Base-by-base conservation (phyloP, 495 filamentous ascomycete species). In the Daldinia caldariorum region DNA sequence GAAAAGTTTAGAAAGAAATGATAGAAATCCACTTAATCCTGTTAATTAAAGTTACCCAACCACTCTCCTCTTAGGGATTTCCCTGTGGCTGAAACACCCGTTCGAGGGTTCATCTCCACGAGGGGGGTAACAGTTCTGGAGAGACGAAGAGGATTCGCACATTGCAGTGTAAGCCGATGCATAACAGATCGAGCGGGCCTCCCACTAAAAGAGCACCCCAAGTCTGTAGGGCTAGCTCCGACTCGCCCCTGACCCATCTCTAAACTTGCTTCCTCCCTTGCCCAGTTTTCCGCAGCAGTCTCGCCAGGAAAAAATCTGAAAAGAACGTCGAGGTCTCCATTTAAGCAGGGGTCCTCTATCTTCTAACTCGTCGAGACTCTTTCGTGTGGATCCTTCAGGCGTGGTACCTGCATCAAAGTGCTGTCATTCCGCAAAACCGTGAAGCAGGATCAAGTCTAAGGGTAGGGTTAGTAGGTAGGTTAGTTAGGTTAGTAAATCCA, bases 361-460 rank as follows among this genome's bases (percentile, higher is more conserved):
- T 16, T 61, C 53, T 13, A 47, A 58, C 63, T 67, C 55, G 63
- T 64, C 60, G 45, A 71, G 47, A 47, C 55, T 64, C 45, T 60
- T 51, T 67, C 39, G n/a, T 65, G 64, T 68, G 64, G 69, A 72
- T 72, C 69, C 69, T 68, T 67, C 58, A 32, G 61, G 26, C 39
- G 29, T 51, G 69, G 69, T 72, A 72, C 69, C 69, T 72, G 69
- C 69, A 61, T 72, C 50, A 72, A 35, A 60, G 60, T 63, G 69
- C 20, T 72, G 69, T 67, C 69, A 72, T 72, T 53, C 63, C 60
- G 64, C 50, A 32, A 64, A 61, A n/a, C 69, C 60, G 69, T 64
- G 39, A 49, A 67, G 41, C 50, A 72, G 69, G 64, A 72, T 72
- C 60, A 55, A 51, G 59, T 37, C 63, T 63, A 47, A 67, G 63